Percentiles rank a stretch among this genome's conserved stretches.
phyloP scores from a whole-genome alignment of 768 basidiomycete genomes.

The Boletus speciosus region DNA sequence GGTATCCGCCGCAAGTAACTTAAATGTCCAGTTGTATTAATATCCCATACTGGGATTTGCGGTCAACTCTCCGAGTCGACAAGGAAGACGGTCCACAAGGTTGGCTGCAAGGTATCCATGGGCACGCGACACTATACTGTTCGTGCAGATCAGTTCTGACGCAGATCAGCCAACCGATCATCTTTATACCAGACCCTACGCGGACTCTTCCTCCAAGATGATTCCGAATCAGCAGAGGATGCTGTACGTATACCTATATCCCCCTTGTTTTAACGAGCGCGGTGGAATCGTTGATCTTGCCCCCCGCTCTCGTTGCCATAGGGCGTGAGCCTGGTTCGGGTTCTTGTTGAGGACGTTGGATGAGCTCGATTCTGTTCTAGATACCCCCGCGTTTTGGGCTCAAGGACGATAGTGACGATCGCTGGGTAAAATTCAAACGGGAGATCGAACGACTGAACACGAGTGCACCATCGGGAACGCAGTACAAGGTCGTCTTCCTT shows the following conservation, averaged over 20 bases:
- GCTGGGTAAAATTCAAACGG: slow-evolving; percentile 47
- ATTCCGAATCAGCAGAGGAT: slow-evolving; percentile 10
- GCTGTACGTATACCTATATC: slow-evolving; percentile 11
- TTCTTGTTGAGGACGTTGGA: background rate
- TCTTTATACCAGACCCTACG: slow-evolving; percentile 2
- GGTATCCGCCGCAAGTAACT: too few species aligned
- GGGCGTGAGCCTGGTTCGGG: slow-evolving; percentile 13
- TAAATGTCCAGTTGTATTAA: too few species aligned
- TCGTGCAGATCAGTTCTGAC: background rate
- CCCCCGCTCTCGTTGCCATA: background rate
- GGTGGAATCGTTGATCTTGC: background rate
- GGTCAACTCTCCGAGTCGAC: too few species aligned
- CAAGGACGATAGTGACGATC: slow-evolving; percentile 44
- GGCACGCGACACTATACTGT: slow-evolving; percentile 14
- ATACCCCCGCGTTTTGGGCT: slow-evolving; percentile 58
- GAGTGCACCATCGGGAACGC: slow-evolving; percentile 33
- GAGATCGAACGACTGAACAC: slow-evolving; percentile 46
- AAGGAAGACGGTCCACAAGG: background rate
- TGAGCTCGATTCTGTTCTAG: slow-evolving; percentile 30
- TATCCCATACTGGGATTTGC: background rate
- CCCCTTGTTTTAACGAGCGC: too few species aligned
- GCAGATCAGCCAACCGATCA: background rate
- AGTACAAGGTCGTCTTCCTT: slow-evolving; percentile 63
- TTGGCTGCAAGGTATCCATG: slow-evolving; percentile 4
- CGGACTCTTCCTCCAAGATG: slow-evolving; percentile 21